phyloP scores from a whole-genome alignment of 1,284 basidiomycete genomes.

The Blastosporella zonata region DNA sequence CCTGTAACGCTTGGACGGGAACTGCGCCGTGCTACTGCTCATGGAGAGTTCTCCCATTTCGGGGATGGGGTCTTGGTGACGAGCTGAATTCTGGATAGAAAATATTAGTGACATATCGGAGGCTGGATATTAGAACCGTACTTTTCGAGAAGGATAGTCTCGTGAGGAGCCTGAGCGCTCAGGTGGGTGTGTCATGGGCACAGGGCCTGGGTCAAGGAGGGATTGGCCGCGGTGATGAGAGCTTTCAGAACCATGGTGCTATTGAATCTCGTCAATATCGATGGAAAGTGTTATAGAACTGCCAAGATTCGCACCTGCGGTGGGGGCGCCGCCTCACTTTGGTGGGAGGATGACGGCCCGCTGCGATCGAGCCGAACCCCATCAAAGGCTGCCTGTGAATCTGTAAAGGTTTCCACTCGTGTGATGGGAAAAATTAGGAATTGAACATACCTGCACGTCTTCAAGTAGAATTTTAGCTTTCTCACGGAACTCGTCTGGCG shows the following conservation, averaged over 20 bases:
- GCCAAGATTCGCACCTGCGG: constrained; percentile 8
- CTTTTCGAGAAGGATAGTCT: constrained; percentile 10
- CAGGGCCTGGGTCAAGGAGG: constrained; percentile 13
- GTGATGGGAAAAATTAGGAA: not conserved
- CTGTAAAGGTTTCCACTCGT: not conserved
- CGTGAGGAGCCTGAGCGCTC: constrained; percentile 8
- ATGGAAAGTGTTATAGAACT: constrained; percentile 7
- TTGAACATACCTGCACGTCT: constrained; percentile 18
- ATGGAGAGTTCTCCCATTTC: constrained; percentile 10
- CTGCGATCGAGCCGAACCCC: constrained; percentile 14
- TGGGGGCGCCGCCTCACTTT: constrained; percentile 5
- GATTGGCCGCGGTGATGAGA: constrained; percentile 12
- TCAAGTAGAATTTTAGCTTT: constrained; percentile 17
- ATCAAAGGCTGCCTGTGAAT: constrained; percentile 16
- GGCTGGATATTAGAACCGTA: not conserved
- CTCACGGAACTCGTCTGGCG: constrained; percentile 23
- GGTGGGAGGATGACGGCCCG: constrained; percentile 15
- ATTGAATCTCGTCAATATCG: not conserved
- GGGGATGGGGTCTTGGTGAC: constrained; percentile 10
- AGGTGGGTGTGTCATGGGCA: constrained; percentile 2
- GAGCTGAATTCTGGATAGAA: constrained; percentile 7
- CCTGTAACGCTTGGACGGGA: constrained; percentile 6
- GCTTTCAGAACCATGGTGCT: not conserved
- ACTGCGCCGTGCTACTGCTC: constrained; percentile 9
- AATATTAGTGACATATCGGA: not conserved